phyloP scores from a whole-genome alignment of 176 grass and related monocot genomes.

The Chloris gayana region DNA sequence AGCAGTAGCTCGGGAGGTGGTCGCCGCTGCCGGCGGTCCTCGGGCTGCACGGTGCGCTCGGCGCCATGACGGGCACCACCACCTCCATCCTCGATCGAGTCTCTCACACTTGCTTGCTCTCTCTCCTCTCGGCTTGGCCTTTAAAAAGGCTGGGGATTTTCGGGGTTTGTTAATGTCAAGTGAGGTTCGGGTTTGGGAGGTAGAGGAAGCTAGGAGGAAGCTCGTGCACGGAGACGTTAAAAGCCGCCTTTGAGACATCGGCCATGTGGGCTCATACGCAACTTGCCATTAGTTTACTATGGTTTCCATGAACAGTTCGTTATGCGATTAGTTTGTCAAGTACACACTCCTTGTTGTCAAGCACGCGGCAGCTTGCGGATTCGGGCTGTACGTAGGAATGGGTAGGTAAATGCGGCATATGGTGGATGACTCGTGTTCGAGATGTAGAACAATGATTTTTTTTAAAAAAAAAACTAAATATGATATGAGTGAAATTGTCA shows the following conservation, averaged over 20 bases:
- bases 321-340: conserved; percentile 32
- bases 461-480: background rate
- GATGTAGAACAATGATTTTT: too few species aligned
- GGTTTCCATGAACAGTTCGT: conserved; percentile 24
- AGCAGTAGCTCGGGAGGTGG: conserved; percentile 42
- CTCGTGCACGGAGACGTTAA: conserved; percentile 14
- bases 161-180: conserved; percentile 29
- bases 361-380: conserved; percentile 21
- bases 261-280: conserved; percentile 46
- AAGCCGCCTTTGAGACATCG: conserved; percentile 36
- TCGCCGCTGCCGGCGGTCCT: conserved; percentile 42
- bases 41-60: conserved; percentile 71
- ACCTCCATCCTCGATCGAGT: conserved; percentile 52
- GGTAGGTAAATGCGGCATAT: background rate
- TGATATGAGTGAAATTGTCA: background rate
- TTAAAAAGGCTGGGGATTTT: conserved; percentile 36
- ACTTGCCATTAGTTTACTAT: conserved; percentile 35
- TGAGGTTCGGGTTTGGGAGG: background rate
- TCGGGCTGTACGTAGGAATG: background rate
- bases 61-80: conserved; percentile 61
- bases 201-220: conserved; percentile 73
- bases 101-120: background rate
- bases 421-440: background rate
- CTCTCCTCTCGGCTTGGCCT: conserved; percentile 16
- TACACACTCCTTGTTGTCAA: conserved; percentile 25